Evolutionary conservation across 495 filamentous ascomycete genomes (phyloP).

Genomic region (Aspergillus heteromorphus): DNA sequence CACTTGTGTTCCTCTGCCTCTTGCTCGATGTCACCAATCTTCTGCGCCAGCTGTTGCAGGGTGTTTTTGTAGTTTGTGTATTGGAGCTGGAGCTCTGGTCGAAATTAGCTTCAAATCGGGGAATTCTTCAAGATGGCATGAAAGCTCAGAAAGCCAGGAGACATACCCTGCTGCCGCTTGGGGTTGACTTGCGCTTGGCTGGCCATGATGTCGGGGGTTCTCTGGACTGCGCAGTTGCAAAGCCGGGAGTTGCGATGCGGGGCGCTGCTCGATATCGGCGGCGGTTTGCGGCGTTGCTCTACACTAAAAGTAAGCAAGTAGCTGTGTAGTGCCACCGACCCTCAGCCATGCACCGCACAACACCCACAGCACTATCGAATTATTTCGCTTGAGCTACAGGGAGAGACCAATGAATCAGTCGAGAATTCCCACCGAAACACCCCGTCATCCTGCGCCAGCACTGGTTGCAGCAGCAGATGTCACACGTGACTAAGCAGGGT

Average conservation of each 20-base stretch:
- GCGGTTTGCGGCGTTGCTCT: background rate
- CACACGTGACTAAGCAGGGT: constrained; percentile 5
- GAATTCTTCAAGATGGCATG: constrained; percentile 1
- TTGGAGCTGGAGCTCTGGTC: constrained; percentile 81
- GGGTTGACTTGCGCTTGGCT: constrained; percentile 45
- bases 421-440: background rate
- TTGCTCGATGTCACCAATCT: constrained; percentile 95
- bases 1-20: constrained; percentile 98
- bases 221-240: constrained; percentile 20
- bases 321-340: no score
- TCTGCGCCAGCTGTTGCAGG: constrained; percentile 87
- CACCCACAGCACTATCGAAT: no score
- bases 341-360: background rate
- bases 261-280: constrained; percentile 20
- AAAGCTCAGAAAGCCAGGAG: background rate
- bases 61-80: constrained; percentile 95
- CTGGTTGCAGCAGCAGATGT: background rate
- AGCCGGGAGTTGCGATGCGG: constrained; percentile 33
- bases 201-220: constrained; percentile 28
- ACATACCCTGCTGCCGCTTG: constrained; percentile 81
- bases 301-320: no score
- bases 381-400: no score
- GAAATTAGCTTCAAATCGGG: constrained; percentile 15
- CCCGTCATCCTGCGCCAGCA: background rate
- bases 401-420: no score